Conservation (phyloP, 164 flowering plant genomes). For the Santalum album region DNA sequence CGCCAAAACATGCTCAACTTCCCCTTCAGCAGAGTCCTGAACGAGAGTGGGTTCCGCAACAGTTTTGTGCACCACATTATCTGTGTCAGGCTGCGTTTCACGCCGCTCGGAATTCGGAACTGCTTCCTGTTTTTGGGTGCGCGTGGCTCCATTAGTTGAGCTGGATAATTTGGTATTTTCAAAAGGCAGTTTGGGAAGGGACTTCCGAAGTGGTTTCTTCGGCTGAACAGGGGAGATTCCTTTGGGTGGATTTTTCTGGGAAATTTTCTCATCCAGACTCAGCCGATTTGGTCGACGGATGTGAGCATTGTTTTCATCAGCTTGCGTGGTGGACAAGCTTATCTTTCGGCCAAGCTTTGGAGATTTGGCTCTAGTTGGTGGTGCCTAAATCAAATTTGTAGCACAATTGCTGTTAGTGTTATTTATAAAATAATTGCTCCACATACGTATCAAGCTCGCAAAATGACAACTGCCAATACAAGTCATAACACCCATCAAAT, state of each 20-base stretch:
- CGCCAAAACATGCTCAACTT: no score
- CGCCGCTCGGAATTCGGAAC: conserved; percentile 14
- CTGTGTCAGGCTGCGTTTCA: conserved; percentile 11
- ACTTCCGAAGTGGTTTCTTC: conserved; percentile 67
- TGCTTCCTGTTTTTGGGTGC: conserved; percentile 14
- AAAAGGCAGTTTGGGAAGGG: conserved; percentile 85
- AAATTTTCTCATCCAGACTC: conserved; percentile 55
- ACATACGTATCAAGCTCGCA: no score
- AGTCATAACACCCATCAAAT: no score
- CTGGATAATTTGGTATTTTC: conserved; percentile 36
- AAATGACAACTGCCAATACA: no score
- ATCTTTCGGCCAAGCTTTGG: conserved; percentile 85
- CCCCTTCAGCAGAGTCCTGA: not conserved
- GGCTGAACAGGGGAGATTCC: conserved; percentile 23
- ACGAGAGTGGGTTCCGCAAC: conserved; percentile 2
- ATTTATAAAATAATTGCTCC: not conserved
- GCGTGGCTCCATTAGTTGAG: conserved; percentile 20
- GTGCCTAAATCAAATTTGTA: conserved; percentile 44
- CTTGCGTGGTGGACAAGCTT: conserved; percentile 26
- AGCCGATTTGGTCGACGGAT: conserved; percentile 28
- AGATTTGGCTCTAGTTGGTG: conserved; percentile 86
- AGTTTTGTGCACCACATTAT: conserved; percentile 6
- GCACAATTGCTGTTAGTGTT: not conserved
- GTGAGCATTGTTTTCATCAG: conserved; percentile 30
- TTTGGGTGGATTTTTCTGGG: conserved; percentile 28